Percentiles rank a stretch among this genome's conserved stretches.
These are phyloP conservation scores for Allantophomopsis lycopodina DNA, from an alignment of 2,329 filamentous ascomycete genomes.

Conservation along the genomic window DNA sequence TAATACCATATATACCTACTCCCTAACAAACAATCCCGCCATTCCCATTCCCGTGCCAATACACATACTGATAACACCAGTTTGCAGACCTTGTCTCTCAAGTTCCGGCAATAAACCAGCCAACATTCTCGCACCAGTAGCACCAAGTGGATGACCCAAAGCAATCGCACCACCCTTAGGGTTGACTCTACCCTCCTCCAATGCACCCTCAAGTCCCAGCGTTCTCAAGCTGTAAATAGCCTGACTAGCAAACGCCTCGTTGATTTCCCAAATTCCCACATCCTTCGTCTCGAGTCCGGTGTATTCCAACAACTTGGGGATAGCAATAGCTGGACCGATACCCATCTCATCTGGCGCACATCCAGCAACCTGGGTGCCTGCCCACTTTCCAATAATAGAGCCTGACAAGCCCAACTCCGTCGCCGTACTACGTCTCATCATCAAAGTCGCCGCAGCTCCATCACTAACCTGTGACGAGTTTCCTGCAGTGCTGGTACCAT, in stretches of 20 bases:
- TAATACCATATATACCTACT: slow-evolving; percentile 24
- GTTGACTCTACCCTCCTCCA: slow-evolving; percentile 61
- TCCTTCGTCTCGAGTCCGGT: slow-evolving; percentile 55
- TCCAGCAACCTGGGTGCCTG: slow-evolving; percentile 60
- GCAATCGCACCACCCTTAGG: slow-evolving; percentile 89
- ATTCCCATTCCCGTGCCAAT: slow-evolving; percentile 73
- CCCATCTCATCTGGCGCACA: slow-evolving; percentile 91
- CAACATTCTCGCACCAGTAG: slow-evolving; percentile 73
- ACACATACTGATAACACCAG: slow-evolving; percentile 88
- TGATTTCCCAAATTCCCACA: slow-evolving; percentile 83
- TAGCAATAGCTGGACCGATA: slow-evolving; percentile 73
- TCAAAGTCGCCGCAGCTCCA: slow-evolving; percentile 68
- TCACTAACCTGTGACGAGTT: slow-evolving; percentile 81
- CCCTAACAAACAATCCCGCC: slow-evolving; percentile 52
- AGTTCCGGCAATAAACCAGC: slow-evolving; percentile 50
- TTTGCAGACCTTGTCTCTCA: slow-evolving; percentile 51
- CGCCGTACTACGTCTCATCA: slow-evolving; percentile 77
- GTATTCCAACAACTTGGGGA: slow-evolving; percentile 64
- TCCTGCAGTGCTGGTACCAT: slow-evolving; percentile 71
- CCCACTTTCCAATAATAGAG: slow-evolving; percentile 71
- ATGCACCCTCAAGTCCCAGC: slow-evolving; percentile 49
- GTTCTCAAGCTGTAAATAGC: slow-evolving; percentile 57
- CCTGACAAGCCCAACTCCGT: slow-evolving; percentile 54
- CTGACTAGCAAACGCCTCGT: slow-evolving; percentile 65
- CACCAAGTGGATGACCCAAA: slow-evolving; percentile 82